Base-by-base conservation (phyloP, 495 filamentous ascomycete species). In the Talaromyces wortmannii region DNA sequence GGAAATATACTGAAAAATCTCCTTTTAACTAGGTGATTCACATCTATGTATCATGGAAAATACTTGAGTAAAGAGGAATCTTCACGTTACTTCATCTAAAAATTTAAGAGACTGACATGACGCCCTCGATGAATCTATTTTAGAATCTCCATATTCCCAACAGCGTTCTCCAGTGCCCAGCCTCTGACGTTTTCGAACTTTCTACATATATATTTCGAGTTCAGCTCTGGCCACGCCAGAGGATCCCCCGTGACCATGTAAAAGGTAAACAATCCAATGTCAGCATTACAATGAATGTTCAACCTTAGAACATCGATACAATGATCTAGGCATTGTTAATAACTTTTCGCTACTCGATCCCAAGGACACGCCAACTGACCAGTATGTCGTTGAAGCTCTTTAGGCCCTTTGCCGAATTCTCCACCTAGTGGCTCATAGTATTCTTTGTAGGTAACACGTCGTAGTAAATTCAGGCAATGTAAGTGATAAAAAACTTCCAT, bases 271-370 rank as follows among this genome's bases (percentile, higher is more conserved):
- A 51, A 32, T 40, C 48, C 48, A 7, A 51, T 51, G n/a, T 51
- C 48, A 33, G 48, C 31, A 5, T 30, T 51, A 51, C 48, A 51
- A 12, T 51, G 48, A 51, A 51, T 51, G n/a, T 51, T 51, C 32
- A 33, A 33, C n/a, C 48, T 11, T 4, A 51, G 48, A 2, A 51
- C 48, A 12, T 51, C 48, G n/a, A 51, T n/a, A 51, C 48, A 51
- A 23, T 51, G 48, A 13, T 51, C 48, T 51, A 12, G 30, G 33
- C 10, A 40, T 33, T 36, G 8, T 16, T 23, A 23, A 23, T 23
- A 23, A 23, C 1, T 23, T 23, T 23, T 23, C 23, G 4, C 23
- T 23, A 23, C 23, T 23, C 23, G 23, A 4, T 23, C 23, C 23
- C 23, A 17, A 13, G 40, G 12, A 13, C 7, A 6, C 11, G 10